Evolutionary conservation across 2,329 filamentous ascomycete genomes (phyloP).

Genomic region (Paraphaeosphaeria minitans): DNA sequence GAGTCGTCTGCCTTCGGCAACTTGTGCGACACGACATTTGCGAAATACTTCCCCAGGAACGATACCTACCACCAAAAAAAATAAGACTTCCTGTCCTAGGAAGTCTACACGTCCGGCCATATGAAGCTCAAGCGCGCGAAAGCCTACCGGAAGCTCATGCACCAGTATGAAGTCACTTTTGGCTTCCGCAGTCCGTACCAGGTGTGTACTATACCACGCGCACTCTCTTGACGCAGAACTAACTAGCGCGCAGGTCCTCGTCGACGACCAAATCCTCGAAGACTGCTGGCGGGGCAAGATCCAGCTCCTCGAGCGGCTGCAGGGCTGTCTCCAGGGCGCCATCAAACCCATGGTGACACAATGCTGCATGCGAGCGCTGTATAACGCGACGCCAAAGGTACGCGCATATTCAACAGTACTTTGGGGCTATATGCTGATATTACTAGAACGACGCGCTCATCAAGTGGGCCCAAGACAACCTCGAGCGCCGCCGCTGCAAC

Average conservation of each 20-base stretch:
- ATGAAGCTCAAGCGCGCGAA: slow-evolving; percentile 44
- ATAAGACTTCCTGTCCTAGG: neutral
- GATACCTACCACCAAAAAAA: neutral
- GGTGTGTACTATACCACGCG: slow-evolving; percentile 52
- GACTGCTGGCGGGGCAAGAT: slow-evolving; percentile 86
- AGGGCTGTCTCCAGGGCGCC: slow-evolving; percentile 83
- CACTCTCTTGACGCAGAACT: neutral
- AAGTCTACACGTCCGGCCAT: neutral
- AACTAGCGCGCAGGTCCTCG: slow-evolving; percentile 44
- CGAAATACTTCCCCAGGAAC: neutral
- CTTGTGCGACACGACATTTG: neutral
- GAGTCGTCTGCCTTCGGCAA: neutral
- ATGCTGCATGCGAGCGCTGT: slow-evolving; percentile 74
- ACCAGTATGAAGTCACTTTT: slow-evolving; percentile 81
- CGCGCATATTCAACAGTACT: neutral
- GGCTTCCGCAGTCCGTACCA: slow-evolving; percentile 95
- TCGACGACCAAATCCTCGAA: slow-evolving; percentile 83
- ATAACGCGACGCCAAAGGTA: slow-evolving; percentile 58
- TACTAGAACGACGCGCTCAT: slow-evolving; percentile 64
- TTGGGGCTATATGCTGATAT: neutral
- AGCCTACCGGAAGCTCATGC: slow-evolving; percentile 89
- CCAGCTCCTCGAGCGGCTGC: slow-evolving; percentile 75
- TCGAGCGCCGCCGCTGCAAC: slow-evolving; percentile 77
- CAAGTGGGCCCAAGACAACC: slow-evolving; percentile 70
- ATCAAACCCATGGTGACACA: slow-evolving; percentile 73